phyloP scores from a whole-genome alignment of 2,329 filamentous ascomycete genomes.

The Zymoseptoria pseudotritici region DNA sequence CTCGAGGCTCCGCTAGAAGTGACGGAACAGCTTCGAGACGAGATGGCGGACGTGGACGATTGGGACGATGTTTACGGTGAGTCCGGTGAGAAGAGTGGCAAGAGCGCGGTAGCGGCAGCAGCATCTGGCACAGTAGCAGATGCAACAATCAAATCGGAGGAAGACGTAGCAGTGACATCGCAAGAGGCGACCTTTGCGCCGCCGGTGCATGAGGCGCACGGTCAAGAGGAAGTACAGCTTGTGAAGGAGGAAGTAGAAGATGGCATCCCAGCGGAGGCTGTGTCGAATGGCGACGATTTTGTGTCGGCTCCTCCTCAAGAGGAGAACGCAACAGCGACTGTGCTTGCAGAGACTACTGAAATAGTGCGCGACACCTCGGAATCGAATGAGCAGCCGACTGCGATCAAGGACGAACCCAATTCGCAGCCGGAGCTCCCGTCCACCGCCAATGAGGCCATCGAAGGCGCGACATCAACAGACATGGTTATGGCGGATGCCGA shows the following conservation, averaged over 20 bases:
- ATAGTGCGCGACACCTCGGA: constrained; percentile 5
- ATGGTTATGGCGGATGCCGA: constrained; percentile 6
- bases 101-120: background rate
- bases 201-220: background rate
- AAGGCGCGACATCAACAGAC: background rate
- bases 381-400: background rate
- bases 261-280: constrained; percentile 12
- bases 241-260: background rate
- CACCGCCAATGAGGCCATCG: background rate
- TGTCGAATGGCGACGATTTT: constrained; percentile 10
- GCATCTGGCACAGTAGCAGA: background rate
- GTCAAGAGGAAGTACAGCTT: background rate
- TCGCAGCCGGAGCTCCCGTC: background rate
- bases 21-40: constrained; percentile 23
- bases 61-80: constrained; percentile 24
- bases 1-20: constrained; percentile 33
- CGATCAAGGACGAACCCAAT: background rate
- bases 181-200: background rate
- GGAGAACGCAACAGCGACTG: constrained; percentile 4
- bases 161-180: background rate
- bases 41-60: constrained; percentile 26
- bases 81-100: background rate
- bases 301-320: constrained; percentile 6
- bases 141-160: background rate
- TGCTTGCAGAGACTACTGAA: constrained; percentile 13